phyloP scores from a whole-genome alignment of 331 rosid genomes.

The Malus hybrid region DNA sequence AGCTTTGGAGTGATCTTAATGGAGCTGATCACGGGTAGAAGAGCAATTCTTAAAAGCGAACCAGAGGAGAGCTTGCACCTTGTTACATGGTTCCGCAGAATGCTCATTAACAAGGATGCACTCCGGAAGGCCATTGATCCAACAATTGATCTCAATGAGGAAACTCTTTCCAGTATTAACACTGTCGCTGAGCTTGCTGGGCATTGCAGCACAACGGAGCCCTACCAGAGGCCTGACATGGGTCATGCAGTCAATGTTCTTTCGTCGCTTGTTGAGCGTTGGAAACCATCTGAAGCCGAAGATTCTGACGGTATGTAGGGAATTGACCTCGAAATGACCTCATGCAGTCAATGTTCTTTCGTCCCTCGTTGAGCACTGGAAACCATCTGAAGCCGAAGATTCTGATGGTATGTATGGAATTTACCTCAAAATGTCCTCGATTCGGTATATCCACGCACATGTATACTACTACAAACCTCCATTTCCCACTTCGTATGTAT shows the following conservation, averaged over 20 bases:
- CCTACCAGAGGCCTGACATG: slow-evolving; percentile 85
- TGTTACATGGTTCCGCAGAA: slow-evolving; percentile 73
- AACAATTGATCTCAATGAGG: slow-evolving; percentile 43
- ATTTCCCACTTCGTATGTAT: slow-evolving; percentile 37
- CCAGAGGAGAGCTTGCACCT: slow-evolving; percentile 82
- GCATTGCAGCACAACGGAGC: slow-evolving; percentile 73
- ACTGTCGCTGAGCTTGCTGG: slow-evolving; percentile 75
- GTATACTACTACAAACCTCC: slow-evolving; percentile 29
- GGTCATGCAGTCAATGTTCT: slow-evolving; percentile 69
- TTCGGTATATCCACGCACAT: slow-evolving; percentile 23
- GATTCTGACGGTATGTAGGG: slow-evolving; percentile 39
- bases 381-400: slow-evolving; percentile 41
- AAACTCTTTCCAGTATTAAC: slow-evolving; percentile 37
- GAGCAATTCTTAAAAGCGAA: slow-evolving; percentile 58
- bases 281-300: slow-evolving; percentile 56
- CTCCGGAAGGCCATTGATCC: slow-evolving; percentile 48
- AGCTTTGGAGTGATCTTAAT: slow-evolving; percentile 91
- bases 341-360: slow-evolving; percentile 56
- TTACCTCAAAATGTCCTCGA: slow-evolving; percentile 38
- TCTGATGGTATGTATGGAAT: slow-evolving; percentile 44
- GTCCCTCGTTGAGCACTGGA: slow-evolving; percentile 73
- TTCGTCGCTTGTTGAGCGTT: slow-evolving; percentile 59
- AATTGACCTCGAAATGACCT: slow-evolving; percentile 46
- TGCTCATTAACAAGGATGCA: slow-evolving; percentile 30
- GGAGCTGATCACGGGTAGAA: slow-evolving; percentile 82